Evolutionary conservation across 2,329 filamentous ascomycete species (phyloP), one percentile per base, ranked within the genome.

Genomic region (Neofusicoccum umdonicola): DNA sequence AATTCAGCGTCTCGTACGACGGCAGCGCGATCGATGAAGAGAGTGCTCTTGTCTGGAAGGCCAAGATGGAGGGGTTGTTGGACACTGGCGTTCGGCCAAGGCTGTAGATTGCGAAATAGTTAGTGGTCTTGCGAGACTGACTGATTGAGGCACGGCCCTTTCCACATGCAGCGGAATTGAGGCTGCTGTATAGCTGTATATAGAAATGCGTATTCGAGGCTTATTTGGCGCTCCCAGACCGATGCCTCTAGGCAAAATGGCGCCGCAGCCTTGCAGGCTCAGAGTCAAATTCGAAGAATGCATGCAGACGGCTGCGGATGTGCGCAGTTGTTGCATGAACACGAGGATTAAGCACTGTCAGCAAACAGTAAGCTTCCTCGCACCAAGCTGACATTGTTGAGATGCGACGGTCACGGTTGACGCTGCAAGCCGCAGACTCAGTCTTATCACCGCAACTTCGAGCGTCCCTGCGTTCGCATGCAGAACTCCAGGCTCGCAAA

Each of bases 1-100:
- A 67, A n/a, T 77, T 78, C 60, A 71, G 71, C 7, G 79, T 79
- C 0, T 78, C 74, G 51, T 79, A 80, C 67, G 81, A 83, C 70
- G 72, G 70, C 51, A 77, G 69, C 69, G 72, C 73, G 15, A 76
- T 78, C 65, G 72, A 71, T 64, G 68, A 73, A 42, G 71, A 73
- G 50, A 66, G 64, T 44, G 76, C 72, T 6, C 66, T 71, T 58
- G 41, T 63, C 35, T 79, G 76, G 77, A 71, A 70, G 35, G 57
- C 67, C 51, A 75, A 69, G 51, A 72, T 78, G 47, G 68, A 71
- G 52, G 66, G 62, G 12, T 58, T 79, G 66, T 60, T 79, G 61
- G 75, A 78, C 64, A 50, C 42, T 19, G 17, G 13, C 22, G n/a
- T 57, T 13, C 17, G n/a, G 39, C 17, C 62, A 15, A 57, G 17